Percentiles rank a stretch among this genome's conserved stretches.
Conservation (phyloP, 768 basidiomycete species). For the Trichaptum fuscoviolaceum region DNA sequence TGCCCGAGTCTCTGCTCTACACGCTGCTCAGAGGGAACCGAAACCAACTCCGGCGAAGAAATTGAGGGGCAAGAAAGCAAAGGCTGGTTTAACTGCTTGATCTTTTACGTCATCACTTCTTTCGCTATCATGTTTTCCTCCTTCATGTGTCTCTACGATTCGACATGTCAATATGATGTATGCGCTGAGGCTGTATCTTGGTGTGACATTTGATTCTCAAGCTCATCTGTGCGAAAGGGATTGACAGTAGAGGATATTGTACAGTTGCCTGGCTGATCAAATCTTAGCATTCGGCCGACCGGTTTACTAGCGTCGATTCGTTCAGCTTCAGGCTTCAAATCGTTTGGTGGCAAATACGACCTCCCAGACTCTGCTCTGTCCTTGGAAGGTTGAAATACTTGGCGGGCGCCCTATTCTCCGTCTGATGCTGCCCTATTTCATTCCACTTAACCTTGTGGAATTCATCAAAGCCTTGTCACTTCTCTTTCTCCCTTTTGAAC, state of each 20-base stretch:
- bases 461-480: slow-evolving; percentile 32
- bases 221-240: too few relatives aligned
- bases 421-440: slow-evolving; percentile 39
- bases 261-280: too few relatives aligned
- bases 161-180: not conserved
- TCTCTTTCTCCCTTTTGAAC: slow-evolving; percentile 46
- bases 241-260: too few relatives aligned
- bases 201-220: too few relatives aligned
- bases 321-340: too few relatives aligned
- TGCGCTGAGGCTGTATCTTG: not conserved
- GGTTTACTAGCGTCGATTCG: not conserved
- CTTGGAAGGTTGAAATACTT: slow-evolving; percentile 30
- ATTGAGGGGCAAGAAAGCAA: slow-evolving; percentile 63
- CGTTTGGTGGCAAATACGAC: slow-evolving; percentile 44
- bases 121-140: not conserved
- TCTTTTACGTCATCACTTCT: not conserved
- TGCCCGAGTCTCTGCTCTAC: slow-evolving; percentile 69
- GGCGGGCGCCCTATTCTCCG: slow-evolving; percentile 47
- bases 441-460: slow-evolving; percentile 41
- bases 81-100: slow-evolving; percentile 13
- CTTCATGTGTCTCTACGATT: not conserved
- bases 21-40: slow-evolving; percentile 65
- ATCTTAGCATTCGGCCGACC: too few relatives aligned
- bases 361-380: slow-evolving; percentile 37
- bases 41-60: slow-evolving; percentile 66